These are phyloP conservation scores for Dipsacomyces acuminosporus DNA, from an alignment of 371 early-diverging fungal genomes.

Conservation along the genomic window DNA sequence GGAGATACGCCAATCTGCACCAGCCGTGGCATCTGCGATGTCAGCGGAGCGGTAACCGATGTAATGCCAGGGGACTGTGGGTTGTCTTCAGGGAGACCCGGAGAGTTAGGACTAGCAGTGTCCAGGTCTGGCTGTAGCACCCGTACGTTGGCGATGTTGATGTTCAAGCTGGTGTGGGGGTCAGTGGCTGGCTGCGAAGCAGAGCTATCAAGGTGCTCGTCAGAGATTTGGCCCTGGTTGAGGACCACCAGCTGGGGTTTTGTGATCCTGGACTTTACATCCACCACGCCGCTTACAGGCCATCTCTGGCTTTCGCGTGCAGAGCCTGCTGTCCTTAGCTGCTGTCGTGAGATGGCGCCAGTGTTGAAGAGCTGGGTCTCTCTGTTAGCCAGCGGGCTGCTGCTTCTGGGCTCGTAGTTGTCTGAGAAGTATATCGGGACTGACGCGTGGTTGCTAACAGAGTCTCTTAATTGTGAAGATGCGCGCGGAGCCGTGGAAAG, in stretches of 20 bases:
- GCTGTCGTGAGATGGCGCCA: no score
- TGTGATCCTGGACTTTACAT: constrained; percentile 13
- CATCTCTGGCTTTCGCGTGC: constrained; percentile 16
- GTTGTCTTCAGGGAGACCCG: constrained; percentile 7
- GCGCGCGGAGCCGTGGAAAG: no score
- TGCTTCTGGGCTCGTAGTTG: not conserved
- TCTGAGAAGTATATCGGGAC: constrained; percentile 36
- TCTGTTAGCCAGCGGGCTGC: constrained; percentile 7
- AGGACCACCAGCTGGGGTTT: constrained; percentile 33
- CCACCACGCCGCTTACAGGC: constrained; percentile 30
- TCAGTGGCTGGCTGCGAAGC: not conserved
- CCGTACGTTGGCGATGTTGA: constrained; percentile 5
- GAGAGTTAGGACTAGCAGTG: no score
- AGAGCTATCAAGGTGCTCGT: not conserved
- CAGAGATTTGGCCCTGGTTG: no score
- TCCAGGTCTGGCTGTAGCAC: not conserved
- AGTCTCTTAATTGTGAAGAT: no score
- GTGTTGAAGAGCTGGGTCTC: constrained; percentile 21
- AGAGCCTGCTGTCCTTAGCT: not conserved
- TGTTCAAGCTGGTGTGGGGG: not conserved
- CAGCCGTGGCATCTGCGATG: constrained; percentile 27
- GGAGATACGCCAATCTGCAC: constrained; percentile 18
- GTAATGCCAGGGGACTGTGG: constrained; percentile 12
- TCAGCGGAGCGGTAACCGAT: constrained; percentile 8
- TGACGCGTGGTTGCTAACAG: constrained; percentile 25